These are phyloP conservation scores for Solanum medicagineum DNA, from an alignment of 257 asterid genomes.

Conservation along the genomic window DNA sequence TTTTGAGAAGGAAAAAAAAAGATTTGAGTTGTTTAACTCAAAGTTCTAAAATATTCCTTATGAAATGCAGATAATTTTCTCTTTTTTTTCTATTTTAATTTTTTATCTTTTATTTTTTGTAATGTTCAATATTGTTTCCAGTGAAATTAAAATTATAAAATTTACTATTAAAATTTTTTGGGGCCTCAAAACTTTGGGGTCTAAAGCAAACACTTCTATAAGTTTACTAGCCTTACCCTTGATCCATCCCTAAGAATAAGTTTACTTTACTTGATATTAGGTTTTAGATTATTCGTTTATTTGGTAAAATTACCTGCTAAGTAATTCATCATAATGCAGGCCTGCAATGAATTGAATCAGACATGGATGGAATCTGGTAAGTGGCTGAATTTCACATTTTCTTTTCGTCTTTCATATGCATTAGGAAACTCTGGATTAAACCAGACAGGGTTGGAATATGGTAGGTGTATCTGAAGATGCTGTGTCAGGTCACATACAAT, in stretches of 20 bases:
- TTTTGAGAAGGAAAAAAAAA: no score
- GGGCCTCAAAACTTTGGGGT: no score
- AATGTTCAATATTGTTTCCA: no score
- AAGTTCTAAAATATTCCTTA: no score
- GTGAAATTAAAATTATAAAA: no score
- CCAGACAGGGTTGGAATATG: slow-evolving; percentile 94
- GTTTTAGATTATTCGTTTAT: not conserved
- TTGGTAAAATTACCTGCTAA: not conserved
- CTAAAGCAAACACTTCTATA: no score
- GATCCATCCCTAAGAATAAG: not conserved
- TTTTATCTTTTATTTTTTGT: no score
- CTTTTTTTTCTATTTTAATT: no score
- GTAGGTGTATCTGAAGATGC: slow-evolving; percentile 99
- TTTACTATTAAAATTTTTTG: no score
- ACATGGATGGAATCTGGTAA: slow-evolving; percentile 99
- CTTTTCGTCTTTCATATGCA: not conserved
- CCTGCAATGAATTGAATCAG: slow-evolving; percentile 87
- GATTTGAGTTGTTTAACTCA: no score
- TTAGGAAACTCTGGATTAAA: slow-evolving; percentile 27
- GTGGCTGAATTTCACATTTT: not conserved
- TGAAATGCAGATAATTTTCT: no score
- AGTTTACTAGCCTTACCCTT: no score
- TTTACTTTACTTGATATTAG: not conserved
- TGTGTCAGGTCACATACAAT: slow-evolving; percentile 95
- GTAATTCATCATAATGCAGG: slow-evolving; percentile 34